Evolutionary conservation across 257 asterid species (phyloP), one percentile per base, ranked within the genome.

Genomic region (Jacaranda copaia): DNA sequence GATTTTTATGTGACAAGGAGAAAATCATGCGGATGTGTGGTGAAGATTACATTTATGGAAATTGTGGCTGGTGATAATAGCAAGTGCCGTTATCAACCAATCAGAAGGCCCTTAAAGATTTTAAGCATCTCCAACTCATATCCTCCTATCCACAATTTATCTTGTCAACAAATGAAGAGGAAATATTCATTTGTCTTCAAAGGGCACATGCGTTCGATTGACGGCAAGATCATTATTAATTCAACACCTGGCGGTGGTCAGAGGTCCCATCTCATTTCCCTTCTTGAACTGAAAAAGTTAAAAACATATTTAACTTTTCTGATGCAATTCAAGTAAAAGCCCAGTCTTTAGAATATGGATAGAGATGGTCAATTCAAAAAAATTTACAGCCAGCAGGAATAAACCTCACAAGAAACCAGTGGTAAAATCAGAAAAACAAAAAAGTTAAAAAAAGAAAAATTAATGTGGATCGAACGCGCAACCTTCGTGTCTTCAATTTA

Each of bases 401-500:
- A 1, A 7, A 7, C 5, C 7, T 7, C 45, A 4, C 0, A 7
- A 7, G 8, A 40, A 40, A 40, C 8, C 45, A 40, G 45, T 52
- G 58, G 58, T 15, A 52, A 19, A 58, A 7, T 8, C 14, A 4
- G 45, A 40, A 6, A 58, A 20, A 58, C 6, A 19, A 19, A 6
- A 16, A 25, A 2, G 32, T 25, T 25, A 58, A 13, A 55, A 15
- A 55, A 4, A 3, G 32, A 0, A 5, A 16, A 15, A 15, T 3
- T 1, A 55, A 55, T 94, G 96, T 91, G 98, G 97, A 93, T 91
- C 97, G 92, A 91, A 91, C 95, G 89, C 96, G 95, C 74, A 94
- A 87, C 97, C 97, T 89, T 92, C 92, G 88, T 91, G 88, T 94
- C 93, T 88, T 89, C 94, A 93, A n/a, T n/a, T n/a, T n/a, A n/a